Percentiles rank a stretch among this genome's conserved stretches.
Conservation (phyloP, 1,284 basidiomycete species). For the Tremellales sp. region DNA sequence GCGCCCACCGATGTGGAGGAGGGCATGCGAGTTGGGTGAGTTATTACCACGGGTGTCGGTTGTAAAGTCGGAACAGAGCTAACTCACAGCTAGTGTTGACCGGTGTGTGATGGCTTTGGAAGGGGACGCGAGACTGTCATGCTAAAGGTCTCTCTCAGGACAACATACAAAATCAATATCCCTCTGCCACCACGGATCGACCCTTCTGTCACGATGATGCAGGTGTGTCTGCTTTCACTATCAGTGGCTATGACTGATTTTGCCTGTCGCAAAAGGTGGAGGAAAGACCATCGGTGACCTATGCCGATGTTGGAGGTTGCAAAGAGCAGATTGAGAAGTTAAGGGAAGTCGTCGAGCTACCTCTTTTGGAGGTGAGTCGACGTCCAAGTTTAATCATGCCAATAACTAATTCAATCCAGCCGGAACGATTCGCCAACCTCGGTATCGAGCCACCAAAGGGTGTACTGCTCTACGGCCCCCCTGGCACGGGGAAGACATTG, state of each 20-base stretch:
- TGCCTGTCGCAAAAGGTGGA: slow-evolving; percentile 70
- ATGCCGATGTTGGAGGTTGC: slow-evolving; percentile 96
- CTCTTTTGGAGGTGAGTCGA: slow-evolving; percentile 76
- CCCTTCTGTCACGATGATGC: slow-evolving; percentile 99
- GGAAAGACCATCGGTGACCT: slow-evolving; percentile 98
- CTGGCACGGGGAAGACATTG: slow-evolving; percentile 97
- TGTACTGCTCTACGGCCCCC: slow-evolving; percentile 89
- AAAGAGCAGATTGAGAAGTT: slow-evolving; percentile 99
- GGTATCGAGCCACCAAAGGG: slow-evolving; percentile 99
- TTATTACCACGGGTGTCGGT: slow-evolving; percentile 8
- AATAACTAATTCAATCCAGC: slow-evolving; percentile 54
- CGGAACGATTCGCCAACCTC: slow-evolving; percentile 94
- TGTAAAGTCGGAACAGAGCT: not conserved
- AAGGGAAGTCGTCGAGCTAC: slow-evolving; percentile 96
- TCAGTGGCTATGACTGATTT: slow-evolving; percentile 56
- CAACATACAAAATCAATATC: slow-evolving; percentile 98
- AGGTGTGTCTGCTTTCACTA: slow-evolving; percentile 67
- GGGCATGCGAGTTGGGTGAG: slow-evolving; percentile 98
- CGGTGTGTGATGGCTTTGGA: slow-evolving; percentile 15
- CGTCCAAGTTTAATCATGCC: not conserved
- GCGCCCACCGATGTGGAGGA: slow-evolving; percentile 99
- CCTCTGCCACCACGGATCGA: slow-evolving; percentile 99
- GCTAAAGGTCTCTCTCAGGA: slow-evolving; percentile 51
- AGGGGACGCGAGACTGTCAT: not conserved
- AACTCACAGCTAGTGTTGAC: slow-evolving; percentile 36